Base-by-base conservation (phyloP, 1,284 basidiomycete genomes). In the Puccinia polysora region DNA sequence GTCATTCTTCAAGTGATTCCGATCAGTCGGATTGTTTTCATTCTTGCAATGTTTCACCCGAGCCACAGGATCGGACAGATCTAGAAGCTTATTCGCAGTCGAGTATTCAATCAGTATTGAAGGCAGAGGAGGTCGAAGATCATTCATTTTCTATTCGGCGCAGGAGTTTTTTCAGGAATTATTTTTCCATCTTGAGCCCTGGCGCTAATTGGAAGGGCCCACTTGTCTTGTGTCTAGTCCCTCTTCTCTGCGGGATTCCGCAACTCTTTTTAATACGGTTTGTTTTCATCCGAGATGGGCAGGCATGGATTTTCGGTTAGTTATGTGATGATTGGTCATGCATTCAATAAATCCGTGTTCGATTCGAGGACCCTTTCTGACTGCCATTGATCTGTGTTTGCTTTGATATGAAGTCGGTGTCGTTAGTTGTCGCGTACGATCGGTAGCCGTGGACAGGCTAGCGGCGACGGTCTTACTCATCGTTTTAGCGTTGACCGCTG, bases 251-350 rank as follows among this genome's bases (percentile, higher is more conserved):
- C n/a, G 58, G 58, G 28, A 36, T 60, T 14, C 36, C 58, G 23
- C 58, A 60, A 30, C 58, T 60, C 15, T 58, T 58, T 8, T 4
- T 58, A 23, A 58, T 58, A 20, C 25, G 23, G 12, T 1, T 58
- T 14, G 12, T 38, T 3, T 58, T 38, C 15, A 18, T 58, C 1
- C 34, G 43, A 40, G 6, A 18, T 12, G 56, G 36, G 18, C 36
- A 58, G 15, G 18, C 56, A 25, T 58, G 56, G 56, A 58, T 58
- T 23, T 58, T 40, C 56, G 43, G 56, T 58, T 2, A 58, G 56
- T 20, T 12, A 38, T 40, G 20, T 38, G 23, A 38, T 2, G 12
- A 6, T 58, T 58, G 28, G n/a, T 4, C 28, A 50, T 23, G 7
- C 7, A 10, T 20, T 50, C 6, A 14, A 6, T 58, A 38, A 4